Evolutionary conservation across 164 flowering plant genomes (phyloP), one percentile per base, ranked within the genome.

Genomic region (Litsea cubeba): DNA sequence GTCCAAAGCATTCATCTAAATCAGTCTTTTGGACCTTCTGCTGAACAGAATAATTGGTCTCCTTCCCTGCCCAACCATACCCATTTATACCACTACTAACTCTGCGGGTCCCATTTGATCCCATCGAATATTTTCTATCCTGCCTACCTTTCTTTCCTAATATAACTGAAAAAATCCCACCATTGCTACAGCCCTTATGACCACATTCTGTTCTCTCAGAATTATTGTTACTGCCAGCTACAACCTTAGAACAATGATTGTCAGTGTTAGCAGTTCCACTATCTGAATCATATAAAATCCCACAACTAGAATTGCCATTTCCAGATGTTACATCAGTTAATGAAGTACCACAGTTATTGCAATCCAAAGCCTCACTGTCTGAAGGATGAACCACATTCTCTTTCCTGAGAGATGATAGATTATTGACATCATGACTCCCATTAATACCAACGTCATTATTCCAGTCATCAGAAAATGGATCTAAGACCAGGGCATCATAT

Each of bases 1-100:
- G 10, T 24, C 79, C 81, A 69, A 24, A 70, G 69, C 71, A 58
- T 40, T 65, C 84, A 70, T 75, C 58, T 2, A 62, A 67, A 75
- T 71, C 73, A 71, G 69, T 83, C 77, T 60, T 83, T 72, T 65
- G 84, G 68, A 86, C 88, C 82, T 77, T 85, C 83, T 84, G 83
- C 90, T 89, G 85, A 30, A 86, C 80, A 78, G 86, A 79, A 80
- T 79, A 79, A 71, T 68, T 79, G 71, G 81, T 88, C 66, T 87
- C 87, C 76, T 82, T 86, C 51, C 87, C 85, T 2, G 62, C 35
- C 12, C 74, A 79, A 22, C 80, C 74, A 76, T 76, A 81, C 40
- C 66, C 72, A 75, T 70, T 80, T 54, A 80, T 80, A 67, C 26
- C 60, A 69, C 73, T 51, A 57, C 77, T 70, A 26, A 46, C 23